Base-by-base conservation (phyloP, 148 eudicot species). In the Diospyros lotus region DNA sequence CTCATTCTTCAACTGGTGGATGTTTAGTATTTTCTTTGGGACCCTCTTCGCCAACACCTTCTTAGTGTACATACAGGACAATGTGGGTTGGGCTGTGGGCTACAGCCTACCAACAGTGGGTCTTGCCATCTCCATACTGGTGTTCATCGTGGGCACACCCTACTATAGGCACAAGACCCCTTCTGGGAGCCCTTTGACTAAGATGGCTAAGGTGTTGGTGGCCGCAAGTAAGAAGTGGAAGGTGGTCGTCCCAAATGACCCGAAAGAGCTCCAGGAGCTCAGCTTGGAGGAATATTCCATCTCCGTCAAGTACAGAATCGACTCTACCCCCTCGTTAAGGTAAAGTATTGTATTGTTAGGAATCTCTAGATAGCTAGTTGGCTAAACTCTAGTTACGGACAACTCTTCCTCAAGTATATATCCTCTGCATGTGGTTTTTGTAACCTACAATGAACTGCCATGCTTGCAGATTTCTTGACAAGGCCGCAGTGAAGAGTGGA, bases 1-100 rank as follows among this genome's bases (percentile, higher is more conserved):
- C 40, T 80, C 86, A 6, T 83, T 83, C 81, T 83, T 80, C 72
- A 83, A 83, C 58, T 83, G 80, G 79, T 83, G 86, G 86, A 76
- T 77, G 77, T 71, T 83, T 45, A 73, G 83, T 61, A 66, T 77
- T 28, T 28, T 28, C 28, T 28, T 67, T 5, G 83, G 83, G 6
- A 75, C 83, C 9, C 69, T 80, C 39, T 76, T 80, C 64, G 72
- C 83, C 58, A 79, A 80, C 18, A 76, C 78, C 13, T 54, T 81
- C 56, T 10, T 83, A 5, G 68, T 80, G 15, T 77, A 76, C 71
- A 67, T 83, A 48, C 83, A 83, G 59, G 78, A 75, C 50, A 75
- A 70, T 46, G 77, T 80, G 12, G 77, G 79, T 5, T 80, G 81
- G 86, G 74, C 74, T 9, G 50, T 78, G 13, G 86, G 81, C 42